phyloP scores from a whole-genome alignment of 2,329 filamentous ascomycete genomes.

The Apiospora pterosperma region DNA sequence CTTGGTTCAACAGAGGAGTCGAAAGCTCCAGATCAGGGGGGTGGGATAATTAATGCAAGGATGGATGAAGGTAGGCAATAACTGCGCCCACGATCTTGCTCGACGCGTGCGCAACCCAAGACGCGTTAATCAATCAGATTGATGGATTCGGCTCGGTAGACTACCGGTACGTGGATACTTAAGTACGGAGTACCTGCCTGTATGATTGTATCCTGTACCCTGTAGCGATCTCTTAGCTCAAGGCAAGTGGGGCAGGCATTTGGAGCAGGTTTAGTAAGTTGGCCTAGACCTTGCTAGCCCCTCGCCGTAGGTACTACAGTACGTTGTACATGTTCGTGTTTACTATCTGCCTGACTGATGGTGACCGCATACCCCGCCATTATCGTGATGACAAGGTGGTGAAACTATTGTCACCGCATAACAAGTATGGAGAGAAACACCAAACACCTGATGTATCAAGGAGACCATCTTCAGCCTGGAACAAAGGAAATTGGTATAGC shows the following conservation, averaged over 20 bases:
- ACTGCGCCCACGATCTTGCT: neutral
- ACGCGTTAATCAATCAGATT: neutral
- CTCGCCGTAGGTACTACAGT: neutral
- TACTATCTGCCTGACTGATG: neutral
- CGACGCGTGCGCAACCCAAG: conserved; percentile 7
- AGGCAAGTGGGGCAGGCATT: neutral
- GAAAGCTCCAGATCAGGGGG: conserved; percentile 5
- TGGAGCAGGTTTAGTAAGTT: no score
- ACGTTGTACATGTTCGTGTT: neutral
- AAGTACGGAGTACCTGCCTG: no score
- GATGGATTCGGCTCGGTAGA: neutral
- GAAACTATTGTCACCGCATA: neutral
- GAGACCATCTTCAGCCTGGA: neutral
- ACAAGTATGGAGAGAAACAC: neutral
- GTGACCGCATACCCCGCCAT: neutral
- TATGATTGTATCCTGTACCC: neutral
- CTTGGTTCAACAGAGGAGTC: conserved; percentile 21
- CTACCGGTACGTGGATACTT: neutral
- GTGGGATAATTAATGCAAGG: neutral
- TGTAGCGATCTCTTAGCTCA: neutral
- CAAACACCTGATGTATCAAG: neutral
- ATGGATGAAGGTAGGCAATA: neutral
- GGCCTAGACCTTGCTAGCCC: neutral
- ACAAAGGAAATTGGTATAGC: neutral
- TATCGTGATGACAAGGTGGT: neutral